Percentiles rank a stretch among this genome's conserved stretches.
Conservation (phyloP, 306 rosid genomes). For the Boehmeria nivea region DNA sequence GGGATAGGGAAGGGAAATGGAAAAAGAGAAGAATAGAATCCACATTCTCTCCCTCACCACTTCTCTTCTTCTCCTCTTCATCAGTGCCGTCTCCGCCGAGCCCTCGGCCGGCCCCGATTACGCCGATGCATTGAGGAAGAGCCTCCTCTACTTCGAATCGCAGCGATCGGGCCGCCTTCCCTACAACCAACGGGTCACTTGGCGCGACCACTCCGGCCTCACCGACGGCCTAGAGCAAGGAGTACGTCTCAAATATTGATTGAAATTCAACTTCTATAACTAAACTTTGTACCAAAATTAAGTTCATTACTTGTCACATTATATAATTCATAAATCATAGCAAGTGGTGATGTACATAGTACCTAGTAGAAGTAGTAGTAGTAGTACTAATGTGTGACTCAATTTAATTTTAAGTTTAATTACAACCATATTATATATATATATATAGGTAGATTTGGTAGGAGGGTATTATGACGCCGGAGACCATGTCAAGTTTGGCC, state of each 20-base stretch:
- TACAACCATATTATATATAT: no score
- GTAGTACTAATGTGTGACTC: neutral
- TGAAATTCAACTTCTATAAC: no score
- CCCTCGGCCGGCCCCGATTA: slow-evolving; percentile 54
- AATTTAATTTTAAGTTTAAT: neutral
- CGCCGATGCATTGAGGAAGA: slow-evolving; percentile 74
- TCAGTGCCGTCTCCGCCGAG: slow-evolving; percentile 17
- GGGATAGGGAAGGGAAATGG: no score
- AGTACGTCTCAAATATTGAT: slow-evolving; percentile 24
- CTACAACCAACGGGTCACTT: slow-evolving; percentile 79
- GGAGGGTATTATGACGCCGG: slow-evolving; percentile 99
- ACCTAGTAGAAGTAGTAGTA: no score
- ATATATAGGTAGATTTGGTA: slow-evolving; percentile 74
- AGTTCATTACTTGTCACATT: neutral
- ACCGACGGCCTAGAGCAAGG: slow-evolving; percentile 93
- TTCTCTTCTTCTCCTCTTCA: slow-evolving; percentile 21
- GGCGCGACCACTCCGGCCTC: slow-evolving; percentile 98
- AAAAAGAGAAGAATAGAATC: slow-evolving; percentile 29
- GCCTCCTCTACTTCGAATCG: slow-evolving; percentile 89
- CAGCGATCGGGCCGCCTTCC: slow-evolving; percentile 94
- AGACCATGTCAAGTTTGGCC: slow-evolving; percentile 93
- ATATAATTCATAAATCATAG: no score
- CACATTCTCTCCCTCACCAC: slow-evolving; percentile 1
- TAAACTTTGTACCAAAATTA: neutral
- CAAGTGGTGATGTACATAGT: no score